Evolutionary conservation across 495 filamentous ascomycete species (phyloP).

Genomic region (Penicillium alfredii): DNA sequence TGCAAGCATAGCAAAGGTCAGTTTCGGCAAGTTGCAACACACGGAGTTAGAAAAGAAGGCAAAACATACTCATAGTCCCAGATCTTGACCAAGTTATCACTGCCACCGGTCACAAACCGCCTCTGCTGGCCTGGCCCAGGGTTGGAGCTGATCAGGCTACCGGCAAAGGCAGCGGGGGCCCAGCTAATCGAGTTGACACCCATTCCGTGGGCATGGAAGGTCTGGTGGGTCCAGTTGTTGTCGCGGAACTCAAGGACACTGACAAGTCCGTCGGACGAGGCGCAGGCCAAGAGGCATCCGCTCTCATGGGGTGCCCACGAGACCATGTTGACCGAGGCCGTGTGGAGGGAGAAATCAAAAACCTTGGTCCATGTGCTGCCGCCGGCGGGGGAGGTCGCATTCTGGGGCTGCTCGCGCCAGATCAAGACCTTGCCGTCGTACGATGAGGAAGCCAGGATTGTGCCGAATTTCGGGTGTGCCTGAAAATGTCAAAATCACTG

Average conservation of each 20-base stretch:
- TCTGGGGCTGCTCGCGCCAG: slow-evolving; percentile 78
- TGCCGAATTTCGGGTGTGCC: slow-evolving; percentile 97
- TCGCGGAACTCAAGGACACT: slow-evolving; percentile 94
- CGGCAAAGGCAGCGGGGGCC: slow-evolving; percentile 78
- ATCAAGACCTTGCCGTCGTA: slow-evolving; percentile 98
- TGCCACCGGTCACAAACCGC: slow-evolving; percentile 88
- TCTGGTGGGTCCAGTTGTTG: slow-evolving; percentile 75
- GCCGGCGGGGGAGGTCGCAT: slow-evolving; percentile 37
- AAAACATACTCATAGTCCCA: slow-evolving; percentile 61
- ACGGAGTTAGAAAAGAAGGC: not conserved
- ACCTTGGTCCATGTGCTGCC: slow-evolving; percentile 67
- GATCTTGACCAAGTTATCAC: slow-evolving; percentile 86
- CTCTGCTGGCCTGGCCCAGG: slow-evolving; percentile 56
- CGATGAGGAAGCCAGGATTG: slow-evolving; percentile 86
- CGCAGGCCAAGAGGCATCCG: slow-evolving; percentile 90
- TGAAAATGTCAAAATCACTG: slow-evolving; percentile 20
- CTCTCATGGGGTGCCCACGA: slow-evolving; percentile 95
- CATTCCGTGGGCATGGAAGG: slow-evolving; percentile 85
- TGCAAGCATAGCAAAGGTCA: slow-evolving; percentile 10
- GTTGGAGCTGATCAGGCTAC: slow-evolving; percentile 68
- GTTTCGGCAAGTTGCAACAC: not conserved
- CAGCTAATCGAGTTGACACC: slow-evolving; percentile 94
- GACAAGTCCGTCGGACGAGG: slow-evolving; percentile 87
- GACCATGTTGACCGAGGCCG: slow-evolving; percentile 91
- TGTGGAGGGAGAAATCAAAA: slow-evolving; percentile 86